Evolutionary conservation across 306 rosid genomes (phyloP).

Genomic region (Amphicarpaea edgeworthii): DNA sequence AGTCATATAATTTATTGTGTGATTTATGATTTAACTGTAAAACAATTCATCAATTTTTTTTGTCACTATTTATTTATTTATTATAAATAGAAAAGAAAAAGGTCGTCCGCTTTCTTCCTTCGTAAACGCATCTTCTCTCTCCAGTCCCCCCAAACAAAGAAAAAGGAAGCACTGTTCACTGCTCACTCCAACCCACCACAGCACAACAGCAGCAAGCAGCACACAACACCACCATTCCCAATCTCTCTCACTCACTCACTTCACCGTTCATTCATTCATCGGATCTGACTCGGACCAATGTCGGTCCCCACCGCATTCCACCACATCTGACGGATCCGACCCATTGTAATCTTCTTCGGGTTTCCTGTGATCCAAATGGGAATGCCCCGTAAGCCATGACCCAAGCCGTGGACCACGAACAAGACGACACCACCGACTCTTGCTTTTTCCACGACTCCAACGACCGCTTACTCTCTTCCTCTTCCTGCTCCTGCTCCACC

Average conservation of each 20-base stretch:
- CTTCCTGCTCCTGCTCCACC: conserved; percentile 73
- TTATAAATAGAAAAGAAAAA: too few relatives aligned
- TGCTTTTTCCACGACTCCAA: conserved; percentile 81
- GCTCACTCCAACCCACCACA: neutral
- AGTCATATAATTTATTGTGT: too few relatives aligned
- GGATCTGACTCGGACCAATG: conserved; percentile 64
- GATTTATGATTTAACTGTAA: too few relatives aligned
- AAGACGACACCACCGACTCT: conserved; percentile 54
- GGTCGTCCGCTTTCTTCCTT: neutral
- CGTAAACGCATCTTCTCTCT: conserved; percentile 8
- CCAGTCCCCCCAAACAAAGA: neutral
- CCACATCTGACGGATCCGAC: too few relatives aligned
- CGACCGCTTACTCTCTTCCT: conserved; percentile 78
- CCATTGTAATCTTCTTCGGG: too few relatives aligned
- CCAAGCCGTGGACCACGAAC: conserved; percentile 54
- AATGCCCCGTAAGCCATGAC: conserved; percentile 77
- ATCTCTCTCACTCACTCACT: conserved; percentile 26
- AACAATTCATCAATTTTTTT: too few relatives aligned
- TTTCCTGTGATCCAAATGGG: conserved; percentile 71
- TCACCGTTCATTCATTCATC: conserved; percentile 34
- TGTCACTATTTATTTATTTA: too few relatives aligned
- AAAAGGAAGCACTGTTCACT: neutral
- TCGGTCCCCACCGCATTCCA: conserved; percentile 28
- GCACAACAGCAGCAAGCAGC: neutral
- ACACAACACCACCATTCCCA: conserved; percentile 33